A percentile compares a stretch with the other conserved stretches of the same genome.
These are phyloP conservation scores for Solanum peruvianum DNA, from an alignment of 257 asterid species.

Conservation along the genomic window DNA sequence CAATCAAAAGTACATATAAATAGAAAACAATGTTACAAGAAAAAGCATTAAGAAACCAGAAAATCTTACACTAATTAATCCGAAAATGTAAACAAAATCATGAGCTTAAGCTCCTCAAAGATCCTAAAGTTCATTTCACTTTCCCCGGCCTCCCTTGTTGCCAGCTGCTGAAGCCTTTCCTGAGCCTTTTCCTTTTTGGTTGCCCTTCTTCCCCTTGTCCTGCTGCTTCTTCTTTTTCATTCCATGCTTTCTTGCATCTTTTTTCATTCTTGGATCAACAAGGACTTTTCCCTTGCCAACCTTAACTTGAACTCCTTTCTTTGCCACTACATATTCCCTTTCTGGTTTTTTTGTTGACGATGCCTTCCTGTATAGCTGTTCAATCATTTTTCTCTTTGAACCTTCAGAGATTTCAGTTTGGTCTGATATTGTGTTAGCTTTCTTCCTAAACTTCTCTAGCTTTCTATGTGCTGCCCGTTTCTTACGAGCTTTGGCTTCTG, in stretches of 20 bases:
- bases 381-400: slow-evolving; percentile 79
- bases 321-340: slow-evolving; percentile 83
- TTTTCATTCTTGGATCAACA: slow-evolving; percentile 85
- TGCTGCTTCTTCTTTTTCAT: slow-evolving; percentile 32
- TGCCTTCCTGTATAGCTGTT: slow-evolving; percentile 69
- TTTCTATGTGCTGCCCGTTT: slow-evolving; percentile 51
- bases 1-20: neutral
- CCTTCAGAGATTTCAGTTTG: slow-evolving; percentile 69
- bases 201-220: slow-evolving; percentile 56
- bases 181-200: slow-evolving; percentile 46
- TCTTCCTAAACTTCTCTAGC: slow-evolving; percentile 71
- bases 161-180: slow-evolving; percentile 13
- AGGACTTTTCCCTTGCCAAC: slow-evolving; percentile 77
- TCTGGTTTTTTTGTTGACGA: slow-evolving; percentile 33
- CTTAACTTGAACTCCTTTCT: slow-evolving; percentile 88
- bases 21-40: neutral
- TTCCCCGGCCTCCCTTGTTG: slow-evolving; percentile 6
- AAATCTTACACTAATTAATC: neutral
- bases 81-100: neutral
- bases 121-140: neutral
- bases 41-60: neutral
- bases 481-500: slow-evolving; percentile 86
- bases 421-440: slow-evolving; percentile 82
- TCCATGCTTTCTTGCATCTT: slow-evolving; percentile 54
- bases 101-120: neutral